Evolutionary conservation across 306 rosid species (phyloP), one percentile per base, ranked within the genome.

Genomic region (Geum urbanum): DNA sequence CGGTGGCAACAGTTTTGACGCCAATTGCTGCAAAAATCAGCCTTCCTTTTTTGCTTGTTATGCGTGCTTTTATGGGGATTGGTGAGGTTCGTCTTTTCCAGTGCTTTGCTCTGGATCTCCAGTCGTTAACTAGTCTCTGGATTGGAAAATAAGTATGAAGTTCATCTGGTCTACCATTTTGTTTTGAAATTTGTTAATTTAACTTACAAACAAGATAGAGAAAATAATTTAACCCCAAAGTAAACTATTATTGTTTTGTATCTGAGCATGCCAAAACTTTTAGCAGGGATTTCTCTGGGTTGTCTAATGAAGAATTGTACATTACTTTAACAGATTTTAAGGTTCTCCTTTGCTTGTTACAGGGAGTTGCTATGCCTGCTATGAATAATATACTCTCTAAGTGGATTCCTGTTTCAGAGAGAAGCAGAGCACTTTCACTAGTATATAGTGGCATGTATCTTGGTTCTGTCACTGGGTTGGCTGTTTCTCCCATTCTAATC

Each of bases 321-420:
- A 20, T 9, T 32, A 5, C 48, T 67, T 32, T 45, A 54, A 69
- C 24, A 59, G 15, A 69, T 40, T 19, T 49, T 20, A 8, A 24
- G 5, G 37, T 6, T 32, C 50, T 48, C 37, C 18, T 16, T 16
- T 52, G 74, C 53, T 76, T 45, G 67, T 78, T 74, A 75, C 87
- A 92, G 98, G 98, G 98, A 83, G 98, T 92, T 82, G 98, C 98
- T 20, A 92, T 92, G 98, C 98, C 98, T 78, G 98, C 98, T 18
- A 92, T 92, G 98, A 92, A 92, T 79, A 92, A 92, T 84, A 62
- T 92, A 1, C 87, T 92, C 64, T 90, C 97, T 53, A 90, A 90
- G 85, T 92, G 98, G 98, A 77, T 92, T 82, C 98, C 98, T 4
- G 96, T 92, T 68, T 88, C 98, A 10, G 98, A 92, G 92, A 86